These are phyloP conservation scores for Luffa aegyptiaca DNA, from an alignment of 306 rosid species.

Conservation along the genomic window DNA sequence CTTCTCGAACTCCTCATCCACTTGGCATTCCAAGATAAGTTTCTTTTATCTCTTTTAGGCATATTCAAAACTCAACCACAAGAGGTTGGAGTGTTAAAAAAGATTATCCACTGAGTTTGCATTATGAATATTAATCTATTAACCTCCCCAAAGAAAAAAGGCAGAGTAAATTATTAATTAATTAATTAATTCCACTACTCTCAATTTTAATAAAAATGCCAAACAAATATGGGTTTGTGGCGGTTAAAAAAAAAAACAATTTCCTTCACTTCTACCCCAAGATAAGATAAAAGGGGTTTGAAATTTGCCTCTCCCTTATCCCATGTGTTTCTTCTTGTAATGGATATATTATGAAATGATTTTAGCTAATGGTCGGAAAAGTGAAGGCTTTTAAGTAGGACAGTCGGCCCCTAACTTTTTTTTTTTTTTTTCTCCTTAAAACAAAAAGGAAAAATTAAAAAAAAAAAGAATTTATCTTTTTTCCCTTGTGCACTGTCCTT, in stretches of 20 bases:
- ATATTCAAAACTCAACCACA: constrained; percentile 18
- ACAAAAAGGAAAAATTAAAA: background rate
- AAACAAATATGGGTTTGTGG: background rate
- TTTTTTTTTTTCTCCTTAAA: background rate
- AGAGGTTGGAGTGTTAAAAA: constrained; percentile 4
- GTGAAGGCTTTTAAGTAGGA: background rate
- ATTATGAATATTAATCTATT: background rate
- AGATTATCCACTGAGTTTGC: constrained; percentile 38
- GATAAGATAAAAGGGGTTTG: background rate
- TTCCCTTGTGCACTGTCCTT: background rate
- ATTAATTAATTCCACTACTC: background rate
- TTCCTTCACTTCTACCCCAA: constrained; percentile 4
- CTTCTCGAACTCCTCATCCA: constrained; percentile 27
- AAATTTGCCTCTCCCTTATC: background rate
- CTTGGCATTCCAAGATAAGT: constrained; percentile 43
- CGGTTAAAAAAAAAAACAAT: background rate
- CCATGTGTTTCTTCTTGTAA: background rate
- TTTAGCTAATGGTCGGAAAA: background rate
- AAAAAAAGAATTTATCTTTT: background rate
- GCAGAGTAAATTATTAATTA: background rate
- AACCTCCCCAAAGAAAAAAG: background rate
- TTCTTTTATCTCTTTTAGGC: constrained; percentile 24
- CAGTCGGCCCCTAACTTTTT: constrained; percentile 3
- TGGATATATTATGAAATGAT: background rate
- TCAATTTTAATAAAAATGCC: background rate